These are phyloP conservation scores for Stephania cephalantha DNA, from an alignment of 164 flowering plant species.

Conservation along the genomic window DNA sequence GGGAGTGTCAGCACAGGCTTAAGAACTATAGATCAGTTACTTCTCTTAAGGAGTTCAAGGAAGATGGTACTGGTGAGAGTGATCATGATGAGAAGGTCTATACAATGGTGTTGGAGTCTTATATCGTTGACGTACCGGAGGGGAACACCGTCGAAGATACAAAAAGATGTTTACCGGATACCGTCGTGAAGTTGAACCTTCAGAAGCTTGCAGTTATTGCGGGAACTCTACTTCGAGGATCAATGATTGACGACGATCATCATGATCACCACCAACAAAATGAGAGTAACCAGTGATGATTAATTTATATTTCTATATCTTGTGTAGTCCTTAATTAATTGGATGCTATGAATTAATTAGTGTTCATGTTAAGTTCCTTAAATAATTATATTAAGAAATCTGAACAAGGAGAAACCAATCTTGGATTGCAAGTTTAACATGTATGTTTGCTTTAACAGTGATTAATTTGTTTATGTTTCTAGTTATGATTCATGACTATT, in stretches of 20 bases:
- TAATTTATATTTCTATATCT: neutral
- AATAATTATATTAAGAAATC: neutral
- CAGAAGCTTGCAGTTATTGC: conserved; percentile 63
- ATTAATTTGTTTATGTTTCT: too few species aligned
- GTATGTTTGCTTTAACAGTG: too few species aligned
- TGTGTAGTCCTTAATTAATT: neutral
- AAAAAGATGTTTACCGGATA: conserved; percentile 68
- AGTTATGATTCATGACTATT: too few species aligned
- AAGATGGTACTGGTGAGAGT: conserved; percentile 18
- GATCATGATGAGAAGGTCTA: conserved; percentile 34
- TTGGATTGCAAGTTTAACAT: too few species aligned
- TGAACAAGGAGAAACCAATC: too few species aligned
- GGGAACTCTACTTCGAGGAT: conserved; percentile 28
- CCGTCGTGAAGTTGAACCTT: conserved; percentile 63
- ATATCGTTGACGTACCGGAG: conserved; percentile 69
- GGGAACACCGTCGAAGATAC: conserved; percentile 80
- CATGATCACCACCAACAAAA: neutral
- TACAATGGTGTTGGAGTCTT: conserved; percentile 67
- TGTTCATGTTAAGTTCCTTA: neutral
- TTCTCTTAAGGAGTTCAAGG: conserved; percentile 47
- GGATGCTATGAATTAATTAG: neutral
- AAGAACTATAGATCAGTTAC: conserved; percentile 60
- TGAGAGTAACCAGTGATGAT: neutral
- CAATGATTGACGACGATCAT: neutral
- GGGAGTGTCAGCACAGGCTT: conserved; percentile 71